Evolutionary conservation across 2,329 filamentous ascomycete genomes (phyloP).

Genomic region (Dactylellina haptotyla): DNA sequence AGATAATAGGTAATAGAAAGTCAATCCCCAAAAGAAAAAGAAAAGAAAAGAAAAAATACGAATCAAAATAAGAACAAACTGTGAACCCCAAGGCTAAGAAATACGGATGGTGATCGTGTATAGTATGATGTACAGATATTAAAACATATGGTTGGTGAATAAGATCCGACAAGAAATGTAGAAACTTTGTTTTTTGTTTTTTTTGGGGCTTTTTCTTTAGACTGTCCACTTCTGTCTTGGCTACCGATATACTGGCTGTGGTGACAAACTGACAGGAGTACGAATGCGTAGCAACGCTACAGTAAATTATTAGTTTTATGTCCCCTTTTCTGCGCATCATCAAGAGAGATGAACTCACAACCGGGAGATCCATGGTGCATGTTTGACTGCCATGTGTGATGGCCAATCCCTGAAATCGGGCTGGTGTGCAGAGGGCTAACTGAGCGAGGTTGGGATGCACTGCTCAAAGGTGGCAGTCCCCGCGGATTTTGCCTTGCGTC

Average conservation of each 20-base stretch:
- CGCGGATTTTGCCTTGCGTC: slow-evolving; percentile 27
- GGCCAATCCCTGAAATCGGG: slow-evolving; percentile 37
- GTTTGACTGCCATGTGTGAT: slow-evolving; percentile 36
- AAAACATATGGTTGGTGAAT: slow-evolving; percentile 5
- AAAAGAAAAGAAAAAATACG: slow-evolving; percentile 3
- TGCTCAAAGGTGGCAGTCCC: slow-evolving; percentile 38
- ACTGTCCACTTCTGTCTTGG: neutral
- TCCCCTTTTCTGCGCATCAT: neutral
- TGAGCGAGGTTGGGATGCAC: slow-evolving; percentile 41
- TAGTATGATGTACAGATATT: slow-evolving; percentile 25
- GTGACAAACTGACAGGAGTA: slow-evolving; percentile 40
- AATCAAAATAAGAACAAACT: slow-evolving; percentile 2
- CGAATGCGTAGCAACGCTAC: slow-evolving; percentile 43
- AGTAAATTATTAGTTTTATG: slow-evolving; percentile 11
- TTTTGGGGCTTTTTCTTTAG: slow-evolving; percentile 37
- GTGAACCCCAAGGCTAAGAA: neutral
- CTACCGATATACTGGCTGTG: slow-evolving; percentile 41
- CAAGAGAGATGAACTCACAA: slow-evolving; percentile 30
- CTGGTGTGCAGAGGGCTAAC: slow-evolving; percentile 45
- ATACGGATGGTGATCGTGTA: neutral
- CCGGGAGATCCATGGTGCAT: slow-evolving; percentile 42
- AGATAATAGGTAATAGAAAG: neutral
- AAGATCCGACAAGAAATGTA: neutral
- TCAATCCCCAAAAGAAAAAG: slow-evolving; percentile 9
- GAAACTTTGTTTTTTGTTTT: too few relatives aligned